These are phyloP conservation scores for Aspergillus felis DNA, from an alignment of 2,329 filamentous ascomycete species.

Conservation along the genomic window DNA sequence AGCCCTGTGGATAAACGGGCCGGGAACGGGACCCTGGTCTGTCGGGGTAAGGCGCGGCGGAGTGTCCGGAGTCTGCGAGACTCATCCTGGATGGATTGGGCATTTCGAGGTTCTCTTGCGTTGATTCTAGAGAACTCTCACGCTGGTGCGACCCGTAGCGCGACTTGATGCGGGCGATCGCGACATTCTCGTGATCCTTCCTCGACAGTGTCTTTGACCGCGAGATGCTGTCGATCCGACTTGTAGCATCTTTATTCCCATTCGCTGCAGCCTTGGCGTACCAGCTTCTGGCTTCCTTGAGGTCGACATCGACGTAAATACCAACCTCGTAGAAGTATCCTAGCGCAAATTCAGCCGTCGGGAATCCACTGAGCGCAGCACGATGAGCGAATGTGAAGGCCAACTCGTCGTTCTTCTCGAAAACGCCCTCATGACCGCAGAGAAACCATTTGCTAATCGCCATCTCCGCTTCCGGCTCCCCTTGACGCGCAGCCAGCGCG, in stretches of 20 bases:
- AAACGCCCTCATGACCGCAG: constrained; percentile 87
- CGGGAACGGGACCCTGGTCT: constrained; percentile 30
- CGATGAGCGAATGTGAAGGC: constrained; percentile 88
- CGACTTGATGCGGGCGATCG: constrained; percentile 81
- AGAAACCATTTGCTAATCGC: constrained; percentile 98
- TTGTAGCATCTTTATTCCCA: constrained; percentile 83
- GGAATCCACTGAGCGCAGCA: constrained; percentile 74
- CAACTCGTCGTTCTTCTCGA: constrained; percentile 91
- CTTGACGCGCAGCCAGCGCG: constrained; percentile 84
- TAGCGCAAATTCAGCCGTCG: constrained; percentile 92
- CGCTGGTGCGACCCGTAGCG: constrained; percentile 63
- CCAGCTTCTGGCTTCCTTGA: constrained; percentile 80
- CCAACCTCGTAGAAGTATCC: constrained; percentile 98
- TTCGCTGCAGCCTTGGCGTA: constrained; percentile 85
- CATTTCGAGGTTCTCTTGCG: constrained; percentile 45
- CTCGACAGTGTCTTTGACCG: constrained; percentile 81
- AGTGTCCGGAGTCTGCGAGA: constrained; percentile 30
- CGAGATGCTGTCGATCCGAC: constrained; percentile 77
- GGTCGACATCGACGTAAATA: constrained; percentile 79
- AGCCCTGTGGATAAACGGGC: constrained; percentile 28
- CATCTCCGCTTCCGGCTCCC: constrained; percentile 88
- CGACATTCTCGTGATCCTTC: constrained; percentile 87
- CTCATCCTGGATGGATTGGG: constrained; percentile 46
- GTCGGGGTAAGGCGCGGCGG: constrained; percentile 44
- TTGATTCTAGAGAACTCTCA: constrained; percentile 36